A percentile compares a stretch with the other conserved stretches of the same genome.
phyloP scores from a whole-genome alignment of 164 flowering plant species.

The Kingdonia uniflora region DNA sequence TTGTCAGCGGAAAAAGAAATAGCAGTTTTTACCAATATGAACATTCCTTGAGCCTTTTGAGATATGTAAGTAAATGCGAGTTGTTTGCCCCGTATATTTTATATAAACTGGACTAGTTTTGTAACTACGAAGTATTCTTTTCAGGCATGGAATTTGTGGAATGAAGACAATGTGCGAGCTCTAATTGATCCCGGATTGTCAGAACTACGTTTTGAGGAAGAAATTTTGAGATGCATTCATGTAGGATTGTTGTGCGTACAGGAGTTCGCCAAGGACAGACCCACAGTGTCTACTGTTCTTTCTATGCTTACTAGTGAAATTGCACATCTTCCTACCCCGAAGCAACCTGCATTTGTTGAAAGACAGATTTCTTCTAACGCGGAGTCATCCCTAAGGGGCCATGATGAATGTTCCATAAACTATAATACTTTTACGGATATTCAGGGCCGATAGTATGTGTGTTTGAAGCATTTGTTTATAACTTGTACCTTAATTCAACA shows the following conservation, averaged over 20 bases:
- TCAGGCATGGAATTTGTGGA: constrained; percentile 15
- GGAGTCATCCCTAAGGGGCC: not conserved
- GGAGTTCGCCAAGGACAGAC: constrained; percentile 16
- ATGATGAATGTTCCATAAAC: not conserved
- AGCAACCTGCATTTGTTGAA: no score
- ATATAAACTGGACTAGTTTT: not conserved
- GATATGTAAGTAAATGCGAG: constrained; percentile 9
- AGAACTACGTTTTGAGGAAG: no score
- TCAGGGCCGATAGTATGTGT: not conserved
- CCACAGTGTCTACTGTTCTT: constrained; percentile 13
- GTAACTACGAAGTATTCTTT: not conserved
- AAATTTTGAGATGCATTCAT: no score
- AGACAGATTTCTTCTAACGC: not conserved
- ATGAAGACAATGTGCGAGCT: not conserved
- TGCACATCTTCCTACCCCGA: no score
- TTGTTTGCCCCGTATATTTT: not conserved
- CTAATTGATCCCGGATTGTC: not conserved
- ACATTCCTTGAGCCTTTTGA: not conserved
- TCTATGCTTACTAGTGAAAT: no score
- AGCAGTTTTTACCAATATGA: constrained; percentile 4
- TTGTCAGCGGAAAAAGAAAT: constrained; percentile 12
- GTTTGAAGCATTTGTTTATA: no score
- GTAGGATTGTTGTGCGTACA: no score
- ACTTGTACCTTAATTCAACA: no score
- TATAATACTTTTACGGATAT: not conserved